Conservation (phyloP, 2,329 filamentous ascomycete species). For the Fusarium zealandicum region DNA sequence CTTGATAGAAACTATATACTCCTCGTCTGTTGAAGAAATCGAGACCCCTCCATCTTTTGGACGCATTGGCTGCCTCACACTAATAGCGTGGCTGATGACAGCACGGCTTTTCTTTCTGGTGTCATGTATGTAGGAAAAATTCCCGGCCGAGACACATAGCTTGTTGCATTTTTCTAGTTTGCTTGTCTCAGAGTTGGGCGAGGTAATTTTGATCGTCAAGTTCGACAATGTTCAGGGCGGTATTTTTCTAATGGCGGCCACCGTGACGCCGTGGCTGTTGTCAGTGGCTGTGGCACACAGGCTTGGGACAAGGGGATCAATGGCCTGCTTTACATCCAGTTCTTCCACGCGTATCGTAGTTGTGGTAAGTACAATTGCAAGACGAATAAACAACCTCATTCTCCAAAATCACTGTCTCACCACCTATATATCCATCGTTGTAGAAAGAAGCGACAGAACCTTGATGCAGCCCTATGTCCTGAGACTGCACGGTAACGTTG, state of each 20-base stretch:
- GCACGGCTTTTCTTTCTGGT: no score
- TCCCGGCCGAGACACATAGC: neutral
- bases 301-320: neutral
- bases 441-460: no score
- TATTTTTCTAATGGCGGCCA: conserved; percentile 13
- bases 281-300: conserved; percentile 19
- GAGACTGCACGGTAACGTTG: no score
- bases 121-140: neutral
- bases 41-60: neutral
- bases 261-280: conserved; percentile 14
- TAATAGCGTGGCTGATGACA: neutral
- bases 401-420: no score
- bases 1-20: neutral
- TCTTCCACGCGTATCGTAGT: no score
- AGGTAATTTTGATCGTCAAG: conserved; percentile 1
- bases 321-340: neutral
- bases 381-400: no score
- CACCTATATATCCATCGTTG: no score
- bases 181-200: conserved; percentile 1
- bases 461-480: no score
- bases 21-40: no score
- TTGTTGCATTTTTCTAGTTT: conserved; percentile 3
- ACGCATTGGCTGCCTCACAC: neutral
- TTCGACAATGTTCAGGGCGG: neutral
- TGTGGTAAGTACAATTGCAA: no score